These are phyloP conservation scores for Zychaea mexicana DNA, from an alignment of 371 early-diverging fungal species.

Conservation along the genomic window DNA sequence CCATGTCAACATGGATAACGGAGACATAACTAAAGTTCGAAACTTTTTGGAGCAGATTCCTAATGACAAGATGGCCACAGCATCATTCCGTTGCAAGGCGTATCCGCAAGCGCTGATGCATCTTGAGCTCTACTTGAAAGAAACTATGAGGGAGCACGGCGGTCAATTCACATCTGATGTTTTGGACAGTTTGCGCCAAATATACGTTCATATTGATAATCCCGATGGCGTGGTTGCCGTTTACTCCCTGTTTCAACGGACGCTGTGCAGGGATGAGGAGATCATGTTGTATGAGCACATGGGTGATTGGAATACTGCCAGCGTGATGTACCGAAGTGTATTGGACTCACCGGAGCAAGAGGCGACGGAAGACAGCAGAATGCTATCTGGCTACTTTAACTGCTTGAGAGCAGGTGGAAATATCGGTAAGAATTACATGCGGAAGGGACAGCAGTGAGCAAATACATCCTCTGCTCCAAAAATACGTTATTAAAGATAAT, in stretches of 20 bases:
- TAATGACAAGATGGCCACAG: conserved; percentile 64
- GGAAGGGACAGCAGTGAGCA: too few species aligned
- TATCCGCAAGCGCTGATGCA: conserved; percentile 81
- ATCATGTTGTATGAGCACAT: conserved; percentile 63
- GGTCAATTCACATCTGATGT: conserved; percentile 9
- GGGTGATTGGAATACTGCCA: conserved; percentile 68
- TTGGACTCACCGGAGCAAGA: background rate
- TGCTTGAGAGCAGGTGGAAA: conserved; percentile 68
- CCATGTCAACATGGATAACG: conserved; percentile 10
- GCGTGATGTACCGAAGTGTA: conserved; percentile 56
- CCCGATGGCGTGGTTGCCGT: conserved; percentile 73
- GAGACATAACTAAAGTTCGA: conserved; percentile 35
- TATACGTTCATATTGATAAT: conserved; percentile 71
- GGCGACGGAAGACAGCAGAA: conserved; percentile 22
- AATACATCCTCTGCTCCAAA: too few species aligned
- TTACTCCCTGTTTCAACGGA: conserved; percentile 39
- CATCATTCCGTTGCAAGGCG: conserved; percentile 63
- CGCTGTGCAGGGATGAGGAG: conserved; percentile 58
- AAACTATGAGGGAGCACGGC: conserved; percentile 15
- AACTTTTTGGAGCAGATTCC: conserved; percentile 65
- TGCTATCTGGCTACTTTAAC: conserved; percentile 58
- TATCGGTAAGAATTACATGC: conserved; percentile 47
- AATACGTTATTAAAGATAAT: background rate
- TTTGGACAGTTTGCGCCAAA: conserved; percentile 46
- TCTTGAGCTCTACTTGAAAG: conserved; percentile 66